phyloP scores from a whole-genome alignment of 177 flowering plant genomes.

The Telopea speciosissima region DNA sequence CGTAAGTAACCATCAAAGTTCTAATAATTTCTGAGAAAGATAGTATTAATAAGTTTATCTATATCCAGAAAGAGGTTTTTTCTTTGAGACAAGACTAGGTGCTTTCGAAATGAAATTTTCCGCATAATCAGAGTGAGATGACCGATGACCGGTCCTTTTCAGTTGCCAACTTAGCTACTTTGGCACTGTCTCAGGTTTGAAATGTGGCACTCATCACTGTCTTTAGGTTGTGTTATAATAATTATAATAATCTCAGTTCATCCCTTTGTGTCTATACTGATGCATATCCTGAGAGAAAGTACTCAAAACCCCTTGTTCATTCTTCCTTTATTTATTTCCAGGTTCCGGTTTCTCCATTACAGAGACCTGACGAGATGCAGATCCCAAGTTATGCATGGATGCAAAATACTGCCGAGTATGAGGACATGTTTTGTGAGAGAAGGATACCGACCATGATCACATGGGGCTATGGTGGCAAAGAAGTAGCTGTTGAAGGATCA shows the following conservation, averaged over 20 bases:
- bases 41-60: no score
- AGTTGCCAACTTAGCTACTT: no score
- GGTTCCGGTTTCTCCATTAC: constrained; percentile 36
- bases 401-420: constrained; percentile 16
- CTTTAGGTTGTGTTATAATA: no score
- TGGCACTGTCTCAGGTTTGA: neutral
- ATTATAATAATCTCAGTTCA: no score
- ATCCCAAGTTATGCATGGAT: constrained; percentile 18
- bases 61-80: no score
- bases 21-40: no score
- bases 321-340: constrained; percentile 11
- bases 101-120: no score
- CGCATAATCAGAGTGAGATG: no score
- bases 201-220: no score
- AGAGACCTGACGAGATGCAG: constrained; percentile 28
- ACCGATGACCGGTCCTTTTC: no score
- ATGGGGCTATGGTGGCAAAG: constrained; percentile 60
- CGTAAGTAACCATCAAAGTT: no score
- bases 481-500: constrained; percentile 71
- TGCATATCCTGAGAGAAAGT: neutral
- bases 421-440: constrained; percentile 23
- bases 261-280: neutral
- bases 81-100: no score
- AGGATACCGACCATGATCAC: constrained; percentile 47
- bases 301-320: neutral